These are phyloP conservation scores for Ocimum tenuiflorum DNA, from an alignment of 257 asterid species.

Conservation along the genomic window DNA sequence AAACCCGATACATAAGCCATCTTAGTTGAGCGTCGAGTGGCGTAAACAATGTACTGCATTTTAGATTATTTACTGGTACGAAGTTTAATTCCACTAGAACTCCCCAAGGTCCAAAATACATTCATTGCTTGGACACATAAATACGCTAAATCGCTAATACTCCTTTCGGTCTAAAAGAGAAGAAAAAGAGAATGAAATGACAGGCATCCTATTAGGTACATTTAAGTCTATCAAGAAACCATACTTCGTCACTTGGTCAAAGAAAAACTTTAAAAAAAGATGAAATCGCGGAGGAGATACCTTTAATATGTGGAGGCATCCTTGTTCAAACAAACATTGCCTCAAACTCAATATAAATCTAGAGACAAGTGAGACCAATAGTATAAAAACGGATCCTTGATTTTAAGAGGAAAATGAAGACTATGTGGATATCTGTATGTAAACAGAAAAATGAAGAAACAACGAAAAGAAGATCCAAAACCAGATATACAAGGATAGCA, in stretches of 20 bases:
- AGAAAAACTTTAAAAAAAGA: slow-evolving; percentile 26
- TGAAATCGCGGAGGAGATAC: slow-evolving; percentile 20
- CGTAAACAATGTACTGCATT: not conserved
- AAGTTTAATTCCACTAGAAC: not conserved
- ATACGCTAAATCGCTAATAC: not conserved
- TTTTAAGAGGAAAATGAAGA: not conserved
- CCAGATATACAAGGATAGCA: not conserved
- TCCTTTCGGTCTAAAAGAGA: not conserved
- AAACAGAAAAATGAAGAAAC: not conserved
- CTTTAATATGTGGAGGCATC: slow-evolving; percentile 19
- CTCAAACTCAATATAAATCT: not conserved
- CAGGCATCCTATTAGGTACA: slow-evolving; percentile 21
- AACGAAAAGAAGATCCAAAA: not conserved
- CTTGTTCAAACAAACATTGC: slow-evolving; percentile 13
- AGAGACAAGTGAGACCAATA: not conserved
- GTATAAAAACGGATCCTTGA: not conserved
- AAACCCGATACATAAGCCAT: not conserved
- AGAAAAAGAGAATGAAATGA: slow-evolving; percentile 24
- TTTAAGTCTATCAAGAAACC: slow-evolving; percentile 25
- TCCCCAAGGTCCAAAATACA: slow-evolving; percentile 7
- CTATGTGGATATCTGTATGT: not conserved
- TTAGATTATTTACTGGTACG: not conserved
- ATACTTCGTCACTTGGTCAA: slow-evolving; percentile 31
- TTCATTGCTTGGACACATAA: slow-evolving; percentile 11
- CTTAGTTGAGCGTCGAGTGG: not conserved